phyloP scores from a whole-genome alignment of 805 yeast species.

The Clavispora santaluciae region DNA sequence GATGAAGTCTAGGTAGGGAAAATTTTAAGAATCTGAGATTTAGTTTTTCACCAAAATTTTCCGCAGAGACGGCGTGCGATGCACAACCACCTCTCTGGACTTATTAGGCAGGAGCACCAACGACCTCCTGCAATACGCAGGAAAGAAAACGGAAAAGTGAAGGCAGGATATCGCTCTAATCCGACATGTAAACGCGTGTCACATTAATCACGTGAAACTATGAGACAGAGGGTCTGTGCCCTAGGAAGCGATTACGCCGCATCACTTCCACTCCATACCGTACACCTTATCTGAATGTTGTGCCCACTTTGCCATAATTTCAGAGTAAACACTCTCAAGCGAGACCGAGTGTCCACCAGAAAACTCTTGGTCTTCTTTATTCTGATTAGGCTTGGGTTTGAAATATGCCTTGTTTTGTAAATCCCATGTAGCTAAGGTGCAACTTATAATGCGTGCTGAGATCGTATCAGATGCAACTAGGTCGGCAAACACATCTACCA shows the following conservation, averaged over 20 bases:
- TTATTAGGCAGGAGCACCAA: not conserved
- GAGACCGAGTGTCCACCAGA: slow-evolving; percentile 1
- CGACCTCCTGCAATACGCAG: not conserved
- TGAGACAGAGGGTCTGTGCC: not conserved
- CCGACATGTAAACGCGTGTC: not conserved
- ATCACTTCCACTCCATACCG: slow-evolving; percentile 24
- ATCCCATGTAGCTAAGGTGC: slow-evolving; percentile 35
- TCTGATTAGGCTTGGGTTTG: slow-evolving; percentile 5
- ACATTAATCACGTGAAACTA: not conserved
- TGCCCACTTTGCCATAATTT: slow-evolving; percentile 22
- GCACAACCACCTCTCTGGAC: slow-evolving; percentile 1
- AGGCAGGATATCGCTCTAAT: not conserved
- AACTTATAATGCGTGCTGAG: slow-evolving; percentile 29
- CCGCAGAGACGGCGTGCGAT: slow-evolving; percentile 14
- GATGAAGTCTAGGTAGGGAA: slow-evolving; percentile 18
- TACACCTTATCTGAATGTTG: slow-evolving; percentile 27
- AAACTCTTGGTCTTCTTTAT: slow-evolving; percentile 5
- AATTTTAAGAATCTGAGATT: slow-evolving; percentile 1
- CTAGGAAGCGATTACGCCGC: not conserved
- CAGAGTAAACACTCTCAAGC: slow-evolving; percentile 12
- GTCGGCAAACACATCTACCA: slow-evolving; percentile 12
- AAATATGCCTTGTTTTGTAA: slow-evolving; percentile 5
- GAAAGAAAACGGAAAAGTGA: not conserved
- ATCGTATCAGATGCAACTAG: slow-evolving; percentile 17
- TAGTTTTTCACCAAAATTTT: slow-evolving; percentile 16